phyloP scores from a whole-genome alignment of 768 basidiomycete species.

The Lactarius sp. region DNA sequence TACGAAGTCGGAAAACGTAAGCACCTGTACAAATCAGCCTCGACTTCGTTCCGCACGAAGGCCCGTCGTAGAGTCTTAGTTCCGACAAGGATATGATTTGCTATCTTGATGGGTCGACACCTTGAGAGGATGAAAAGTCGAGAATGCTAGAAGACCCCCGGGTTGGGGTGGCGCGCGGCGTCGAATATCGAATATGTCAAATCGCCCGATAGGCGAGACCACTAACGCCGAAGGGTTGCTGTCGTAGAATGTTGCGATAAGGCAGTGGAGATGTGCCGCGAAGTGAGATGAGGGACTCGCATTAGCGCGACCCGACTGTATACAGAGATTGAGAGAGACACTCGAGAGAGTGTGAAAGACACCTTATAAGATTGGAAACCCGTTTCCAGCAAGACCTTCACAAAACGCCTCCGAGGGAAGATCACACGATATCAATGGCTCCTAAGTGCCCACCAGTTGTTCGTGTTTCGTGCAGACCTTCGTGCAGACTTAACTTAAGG shows the following conservation, averaged over 20 bases:
- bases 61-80: constrained; percentile 20
- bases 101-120: constrained; percentile 11
- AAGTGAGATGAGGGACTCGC: neutral
- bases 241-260: neutral
- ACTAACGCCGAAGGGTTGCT: neutral
- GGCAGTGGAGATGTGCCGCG: neutral
- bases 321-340: neutral
- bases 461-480: neutral
- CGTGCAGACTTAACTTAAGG: neutral
- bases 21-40: constrained; percentile 7
- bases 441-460: neutral
- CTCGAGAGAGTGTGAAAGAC: neutral
- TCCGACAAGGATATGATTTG: constrained; percentile 18
- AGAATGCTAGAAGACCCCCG: constrained; percentile 35
- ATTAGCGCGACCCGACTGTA: neutral
- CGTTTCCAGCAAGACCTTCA: neutral
- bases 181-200: constrained; percentile 45
- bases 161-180: constrained; percentile 37
- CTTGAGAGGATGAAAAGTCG: constrained; percentile 12
- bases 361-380: neutral
- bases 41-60: constrained; percentile 23
- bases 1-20: constrained; percentile 28
- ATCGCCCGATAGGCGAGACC: constrained; percentile 30
- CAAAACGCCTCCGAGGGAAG: neutral
- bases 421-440: neutral